Conservation (phyloP, 345 rosid genomes). For the Gossypium bickii region DNA sequence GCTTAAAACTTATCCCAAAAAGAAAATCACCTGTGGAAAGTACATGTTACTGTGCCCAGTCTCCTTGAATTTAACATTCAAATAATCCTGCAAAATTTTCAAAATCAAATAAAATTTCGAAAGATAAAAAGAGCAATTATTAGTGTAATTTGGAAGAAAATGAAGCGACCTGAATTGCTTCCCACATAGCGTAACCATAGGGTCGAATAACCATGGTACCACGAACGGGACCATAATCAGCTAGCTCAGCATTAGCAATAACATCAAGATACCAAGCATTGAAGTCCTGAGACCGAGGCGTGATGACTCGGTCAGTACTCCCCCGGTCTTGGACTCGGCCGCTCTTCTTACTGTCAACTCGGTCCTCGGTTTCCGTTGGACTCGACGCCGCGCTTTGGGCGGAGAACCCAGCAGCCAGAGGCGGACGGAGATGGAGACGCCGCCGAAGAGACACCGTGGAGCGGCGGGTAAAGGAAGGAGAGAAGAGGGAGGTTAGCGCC, state of each 20-base stretch:
- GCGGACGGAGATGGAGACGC: conserved; percentile 25
- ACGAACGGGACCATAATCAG: conserved; percentile 92
- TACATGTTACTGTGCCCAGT: conserved; percentile 95
- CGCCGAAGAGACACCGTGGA: conserved; percentile 31
- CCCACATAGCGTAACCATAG: conserved; percentile 93
- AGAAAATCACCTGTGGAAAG: conserved; percentile 67
- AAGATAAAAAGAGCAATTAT: not conserved
- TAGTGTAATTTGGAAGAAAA: not conserved
- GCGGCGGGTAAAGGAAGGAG: conserved; percentile 38
- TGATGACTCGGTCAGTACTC: conserved; percentile 48
- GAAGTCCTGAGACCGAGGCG: conserved; percentile 89
- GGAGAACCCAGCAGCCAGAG: conserved; percentile 43
- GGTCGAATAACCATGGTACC: conserved; percentile 98
- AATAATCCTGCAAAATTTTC: conserved; percentile 53
- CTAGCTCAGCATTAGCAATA: conserved; percentile 87
- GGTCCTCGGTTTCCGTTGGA: conserved; percentile 51
- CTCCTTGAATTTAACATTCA: conserved; percentile 90
- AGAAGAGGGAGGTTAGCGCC: conserved; percentile 41
- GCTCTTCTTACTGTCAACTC: conserved; percentile 31
- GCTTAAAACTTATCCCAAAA: conserved; percentile 5
- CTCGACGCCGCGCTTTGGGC: conserved; percentile 44
- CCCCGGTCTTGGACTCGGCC: conserved; percentile 24
- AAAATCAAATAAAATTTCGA: not conserved
- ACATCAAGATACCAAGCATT: conserved; percentile 92
- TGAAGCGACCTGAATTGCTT: conserved; percentile 79